Evolutionary conservation across 306 rosid species (phyloP).

Genomic region (Sindora glabra): DNA sequence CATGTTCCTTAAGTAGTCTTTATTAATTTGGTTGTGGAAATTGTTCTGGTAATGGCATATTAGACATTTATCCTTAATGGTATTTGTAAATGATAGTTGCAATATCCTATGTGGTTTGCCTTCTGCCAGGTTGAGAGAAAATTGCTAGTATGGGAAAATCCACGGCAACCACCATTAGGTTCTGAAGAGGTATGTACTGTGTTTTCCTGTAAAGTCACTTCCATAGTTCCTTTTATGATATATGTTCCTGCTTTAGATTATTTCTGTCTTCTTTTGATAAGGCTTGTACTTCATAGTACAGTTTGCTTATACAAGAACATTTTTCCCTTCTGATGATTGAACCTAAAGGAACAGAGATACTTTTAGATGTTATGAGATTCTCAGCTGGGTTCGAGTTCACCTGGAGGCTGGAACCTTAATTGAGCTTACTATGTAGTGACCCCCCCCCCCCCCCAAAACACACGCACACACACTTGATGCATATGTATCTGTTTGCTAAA

Average conservation of each 20-base stretch:
- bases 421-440: background rate
- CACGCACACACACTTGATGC: too few species aligned
- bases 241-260: background rate
- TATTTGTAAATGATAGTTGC: background rate
- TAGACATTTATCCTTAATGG: background rate
- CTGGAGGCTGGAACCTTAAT: background rate
- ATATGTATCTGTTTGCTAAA: constrained; percentile 9
- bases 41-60: background rate
- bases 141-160: constrained; percentile 86
- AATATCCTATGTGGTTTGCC: constrained; percentile 9
- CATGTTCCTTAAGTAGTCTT: background rate
- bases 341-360: background rate
- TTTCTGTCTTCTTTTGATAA: background rate
- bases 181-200: constrained; percentile 62
- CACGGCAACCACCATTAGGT: constrained; percentile 74
- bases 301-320: background rate
- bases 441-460: too few species aligned
- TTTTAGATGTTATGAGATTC: background rate
- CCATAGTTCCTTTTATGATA: background rate
- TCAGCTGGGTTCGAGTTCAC: background rate
- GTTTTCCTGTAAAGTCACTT: constrained; percentile 13
- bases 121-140: constrained; percentile 60
- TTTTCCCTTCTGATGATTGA: background rate
- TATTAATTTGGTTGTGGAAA: background rate
- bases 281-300: constrained; percentile 4